phyloP scores from a whole-genome alignment of 2,329 filamentous ascomycete genomes.

The Chlorencoelia australis region DNA sequence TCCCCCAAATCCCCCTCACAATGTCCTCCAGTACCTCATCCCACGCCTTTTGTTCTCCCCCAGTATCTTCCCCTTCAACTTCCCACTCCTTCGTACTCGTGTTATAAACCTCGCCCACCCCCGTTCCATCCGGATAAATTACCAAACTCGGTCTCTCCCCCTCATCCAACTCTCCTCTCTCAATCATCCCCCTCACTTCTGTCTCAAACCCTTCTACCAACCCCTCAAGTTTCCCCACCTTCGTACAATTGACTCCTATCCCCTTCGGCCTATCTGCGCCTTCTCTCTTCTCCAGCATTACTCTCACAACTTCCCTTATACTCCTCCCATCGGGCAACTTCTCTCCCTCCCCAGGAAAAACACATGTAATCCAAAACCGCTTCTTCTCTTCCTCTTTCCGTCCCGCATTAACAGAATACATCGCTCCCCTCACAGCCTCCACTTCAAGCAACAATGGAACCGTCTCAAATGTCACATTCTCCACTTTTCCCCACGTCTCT shows the following conservation, averaged over 20 bases:
- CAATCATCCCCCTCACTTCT: conserved; percentile 32
- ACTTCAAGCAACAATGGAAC: conserved; percentile 54
- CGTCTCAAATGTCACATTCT: conserved; percentile 55
- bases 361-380: conserved; percentile 48
- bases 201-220: conserved; percentile 46
- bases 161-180: conserved; percentile 25
- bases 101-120: conserved; percentile 57
- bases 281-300: conserved; percentile 25
- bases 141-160: conserved; percentile 46
- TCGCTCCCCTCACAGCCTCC: conserved; percentile 40
- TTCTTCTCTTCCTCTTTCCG: conserved; percentile 2
- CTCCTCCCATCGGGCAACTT: conserved; percentile 46
- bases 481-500: conserved; percentile 29
- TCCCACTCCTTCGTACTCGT: conserved; percentile 53
- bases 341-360: conserved; percentile 47
- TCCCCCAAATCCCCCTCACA: conserved; percentile 21
- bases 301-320: conserved; percentile 33
- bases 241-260: conserved; percentile 60
- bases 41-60: conserved; percentile 24
- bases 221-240: conserved; percentile 48
- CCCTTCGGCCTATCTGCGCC: conserved; percentile 40
- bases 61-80: conserved; percentile 17
- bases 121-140: conserved; percentile 57
- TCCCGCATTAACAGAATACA: conserved; percentile 7
- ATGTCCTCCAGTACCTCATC: conserved; percentile 29